Percentiles rank a stretch among this genome's conserved stretches.
Conservation (phyloP, 192 early-diverging fungal genomes). For the Coemansia reversa region DNA sequence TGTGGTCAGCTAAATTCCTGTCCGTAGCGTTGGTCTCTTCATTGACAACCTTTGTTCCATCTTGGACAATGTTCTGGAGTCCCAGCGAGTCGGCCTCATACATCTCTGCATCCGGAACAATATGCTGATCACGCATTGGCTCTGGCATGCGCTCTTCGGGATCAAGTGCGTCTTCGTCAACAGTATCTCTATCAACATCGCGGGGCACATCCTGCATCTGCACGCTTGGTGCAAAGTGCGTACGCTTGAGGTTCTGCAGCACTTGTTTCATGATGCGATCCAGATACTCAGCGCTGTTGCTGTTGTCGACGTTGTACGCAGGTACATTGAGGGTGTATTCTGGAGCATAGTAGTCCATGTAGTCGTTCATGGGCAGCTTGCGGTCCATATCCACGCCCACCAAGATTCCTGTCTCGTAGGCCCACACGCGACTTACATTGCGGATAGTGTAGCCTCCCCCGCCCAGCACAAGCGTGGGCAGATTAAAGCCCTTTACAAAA, state of each 20-base stretch:
- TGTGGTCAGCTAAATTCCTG: background rate
- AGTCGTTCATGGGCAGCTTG: conserved; percentile 85
- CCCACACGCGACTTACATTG: conserved; percentile 92
- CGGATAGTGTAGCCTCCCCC: conserved; percentile 98
- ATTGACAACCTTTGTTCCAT: conserved; percentile 47
- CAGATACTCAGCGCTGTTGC: conserved; percentile 83
- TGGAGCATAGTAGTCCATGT: conserved; percentile 91
- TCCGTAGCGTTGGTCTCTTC: conserved; percentile 34
- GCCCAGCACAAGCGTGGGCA: conserved; percentile 91
- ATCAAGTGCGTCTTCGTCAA: conserved; percentile 48
- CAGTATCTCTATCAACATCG: conserved; percentile 39
- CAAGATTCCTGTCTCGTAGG: conserved; percentile 88
- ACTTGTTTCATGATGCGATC: conserved; percentile 65
- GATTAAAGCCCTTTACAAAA: conserved; percentile 86
- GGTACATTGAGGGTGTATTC: conserved; percentile 87
- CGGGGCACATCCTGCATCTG: conserved; percentile 57
- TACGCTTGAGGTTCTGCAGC: conserved; percentile 61
- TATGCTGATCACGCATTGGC: conserved; percentile 42
- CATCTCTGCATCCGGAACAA: conserved; percentile 54
- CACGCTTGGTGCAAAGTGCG: conserved; percentile 63
- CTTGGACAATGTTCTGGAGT: conserved; percentile 21
- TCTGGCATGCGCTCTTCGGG: conserved; percentile 55
- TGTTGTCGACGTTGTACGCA: conserved; percentile 83
- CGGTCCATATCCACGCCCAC: conserved; percentile 69
- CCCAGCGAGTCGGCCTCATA: conserved; percentile 55